Evolutionary conservation across 495 filamentous ascomycete species (phyloP).

Genomic region (Aspergillus homomorphus): DNA sequence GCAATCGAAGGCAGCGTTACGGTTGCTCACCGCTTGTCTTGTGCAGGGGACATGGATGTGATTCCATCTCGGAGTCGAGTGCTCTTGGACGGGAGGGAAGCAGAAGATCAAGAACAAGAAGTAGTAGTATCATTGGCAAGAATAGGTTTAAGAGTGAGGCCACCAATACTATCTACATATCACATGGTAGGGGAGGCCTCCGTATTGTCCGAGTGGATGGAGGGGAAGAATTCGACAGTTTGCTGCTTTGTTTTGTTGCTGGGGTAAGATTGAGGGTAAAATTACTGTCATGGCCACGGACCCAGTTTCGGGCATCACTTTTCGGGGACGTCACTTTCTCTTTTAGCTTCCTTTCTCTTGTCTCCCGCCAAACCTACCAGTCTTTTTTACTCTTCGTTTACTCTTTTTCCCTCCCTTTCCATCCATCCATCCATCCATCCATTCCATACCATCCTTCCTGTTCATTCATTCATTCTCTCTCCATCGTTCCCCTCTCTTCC

Average conservation of each 20-base stretch:
- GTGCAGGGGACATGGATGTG: not conserved
- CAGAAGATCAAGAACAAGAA: not conserved
- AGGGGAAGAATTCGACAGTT: not conserved
- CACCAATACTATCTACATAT: too few species aligned
- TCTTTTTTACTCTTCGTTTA: not conserved
- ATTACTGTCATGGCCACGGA: not conserved
- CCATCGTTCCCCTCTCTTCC: not conserved
- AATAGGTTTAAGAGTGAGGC: too few species aligned
- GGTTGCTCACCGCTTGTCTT: not conserved
- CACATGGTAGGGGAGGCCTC: not conserved
- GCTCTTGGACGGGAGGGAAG: not conserved
- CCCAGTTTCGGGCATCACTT: slow-evolving; percentile 7
- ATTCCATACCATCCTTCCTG: not conserved
- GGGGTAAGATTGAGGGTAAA: not conserved
- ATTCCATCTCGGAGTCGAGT: not conserved
- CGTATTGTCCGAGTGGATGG: slow-evolving; percentile 1
- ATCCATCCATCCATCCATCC: not conserved
- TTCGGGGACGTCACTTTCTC: slow-evolving; percentile 4
- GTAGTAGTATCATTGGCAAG: too few species aligned
- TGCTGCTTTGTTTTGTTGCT: too few species aligned
- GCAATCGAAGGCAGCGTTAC: not conserved
- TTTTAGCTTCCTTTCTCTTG: not conserved
- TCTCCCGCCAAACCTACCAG: not conserved
- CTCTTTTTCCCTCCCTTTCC: not conserved
- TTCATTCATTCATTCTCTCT: not conserved